These are phyloP conservation scores for Mycocentrospora acerina DNA, from an alignment of 2,329 filamentous ascomycete genomes.

Conservation along the genomic window DNA sequence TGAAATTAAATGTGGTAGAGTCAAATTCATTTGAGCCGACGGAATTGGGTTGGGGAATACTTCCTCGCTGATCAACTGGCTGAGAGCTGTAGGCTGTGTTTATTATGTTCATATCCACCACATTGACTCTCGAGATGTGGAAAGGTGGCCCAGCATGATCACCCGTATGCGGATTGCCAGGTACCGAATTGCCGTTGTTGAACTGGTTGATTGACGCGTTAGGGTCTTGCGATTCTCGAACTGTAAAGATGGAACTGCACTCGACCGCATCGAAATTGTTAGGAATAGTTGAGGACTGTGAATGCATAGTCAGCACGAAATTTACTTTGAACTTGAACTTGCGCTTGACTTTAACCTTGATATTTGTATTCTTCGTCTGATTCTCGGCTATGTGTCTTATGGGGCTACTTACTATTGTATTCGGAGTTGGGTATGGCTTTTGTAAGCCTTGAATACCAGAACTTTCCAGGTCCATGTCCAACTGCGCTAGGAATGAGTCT, in stretches of 20 bases:
- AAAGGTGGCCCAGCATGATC: constrained; percentile 32
- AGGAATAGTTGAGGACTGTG: constrained; percentile 15
- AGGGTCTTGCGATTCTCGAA: constrained; percentile 34
- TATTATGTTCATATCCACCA: constrained; percentile 23
- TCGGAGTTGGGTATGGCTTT: constrained; percentile 49
- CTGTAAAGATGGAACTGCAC: constrained; percentile 38
- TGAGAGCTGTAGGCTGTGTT: constrained; percentile 13
- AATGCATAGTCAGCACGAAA: constrained; percentile 13
- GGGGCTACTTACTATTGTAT: constrained; percentile 9
- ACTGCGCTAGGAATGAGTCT: constrained; percentile 89
- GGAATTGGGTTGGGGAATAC: constrained; percentile 1
- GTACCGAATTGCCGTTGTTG: constrained; percentile 12
- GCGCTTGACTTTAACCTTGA: neutral
- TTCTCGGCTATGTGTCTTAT: neutral
- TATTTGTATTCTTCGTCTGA: neutral
- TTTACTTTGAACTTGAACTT: too few relatives aligned
- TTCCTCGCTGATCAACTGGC: constrained; percentile 3
- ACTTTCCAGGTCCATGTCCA: constrained; percentile 86
- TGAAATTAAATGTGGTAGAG: constrained; percentile 13
- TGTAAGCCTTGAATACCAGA: constrained; percentile 54
- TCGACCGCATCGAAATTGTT: constrained; percentile 28
- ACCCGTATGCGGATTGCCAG: neutral
- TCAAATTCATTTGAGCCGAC: constrained; percentile 6
- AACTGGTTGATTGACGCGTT: constrained; percentile 32
- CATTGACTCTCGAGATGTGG: constrained; percentile 20